A percentile compares a stretch with the other conserved stretches of the same genome.
These are phyloP conservation scores for Didymella keratinophila DNA, from an alignment of 2,329 filamentous ascomycete genomes.

Conservation along the genomic window DNA sequence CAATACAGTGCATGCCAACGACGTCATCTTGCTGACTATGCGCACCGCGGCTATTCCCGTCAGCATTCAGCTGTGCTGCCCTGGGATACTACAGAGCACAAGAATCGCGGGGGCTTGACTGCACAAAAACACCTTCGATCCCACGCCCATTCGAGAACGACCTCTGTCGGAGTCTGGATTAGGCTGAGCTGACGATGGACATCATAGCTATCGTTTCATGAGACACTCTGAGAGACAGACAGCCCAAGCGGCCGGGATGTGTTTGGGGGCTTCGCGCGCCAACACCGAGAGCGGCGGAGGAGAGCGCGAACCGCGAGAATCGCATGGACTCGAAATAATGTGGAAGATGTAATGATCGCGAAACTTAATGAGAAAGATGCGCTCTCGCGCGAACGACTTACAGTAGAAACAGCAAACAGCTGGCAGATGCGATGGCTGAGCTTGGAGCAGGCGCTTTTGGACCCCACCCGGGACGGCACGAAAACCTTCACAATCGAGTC, in stretches of 20 bases:
- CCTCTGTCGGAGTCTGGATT: not conserved
- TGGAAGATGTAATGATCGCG: not conserved
- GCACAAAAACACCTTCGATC: not conserved
- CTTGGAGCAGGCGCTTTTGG: slow-evolving; percentile 3
- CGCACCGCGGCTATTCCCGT: not conserved
- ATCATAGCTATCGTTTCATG: slow-evolving; percentile 9
- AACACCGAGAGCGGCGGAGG: not conserved
- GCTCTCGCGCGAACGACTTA: not conserved
- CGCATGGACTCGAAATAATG: not conserved
- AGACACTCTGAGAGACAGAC: not conserved
- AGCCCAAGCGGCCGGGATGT: not conserved
- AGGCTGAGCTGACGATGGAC: slow-evolving; percentile 8
- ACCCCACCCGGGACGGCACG: slow-evolving; percentile 17
- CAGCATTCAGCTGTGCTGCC: not conserved
- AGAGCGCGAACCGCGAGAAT: not conserved
- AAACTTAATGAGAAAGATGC: not conserved
- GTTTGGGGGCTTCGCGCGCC: not conserved
- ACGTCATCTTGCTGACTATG: slow-evolving; percentile 1
- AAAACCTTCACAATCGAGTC: slow-evolving; percentile 3
- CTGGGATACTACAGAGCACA: not conserved
- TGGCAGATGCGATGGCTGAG: slow-evolving; percentile 4
- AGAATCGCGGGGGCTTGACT: not conserved
- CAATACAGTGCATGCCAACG: not conserved
- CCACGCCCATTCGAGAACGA: not conserved
- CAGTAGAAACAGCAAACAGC: not conserved